Evolutionary conservation across 2,329 filamentous ascomycete genomes (phyloP), one percentile per base, ranked within the genome.

Genomic region (Pestalotiopsis fici): DNA sequence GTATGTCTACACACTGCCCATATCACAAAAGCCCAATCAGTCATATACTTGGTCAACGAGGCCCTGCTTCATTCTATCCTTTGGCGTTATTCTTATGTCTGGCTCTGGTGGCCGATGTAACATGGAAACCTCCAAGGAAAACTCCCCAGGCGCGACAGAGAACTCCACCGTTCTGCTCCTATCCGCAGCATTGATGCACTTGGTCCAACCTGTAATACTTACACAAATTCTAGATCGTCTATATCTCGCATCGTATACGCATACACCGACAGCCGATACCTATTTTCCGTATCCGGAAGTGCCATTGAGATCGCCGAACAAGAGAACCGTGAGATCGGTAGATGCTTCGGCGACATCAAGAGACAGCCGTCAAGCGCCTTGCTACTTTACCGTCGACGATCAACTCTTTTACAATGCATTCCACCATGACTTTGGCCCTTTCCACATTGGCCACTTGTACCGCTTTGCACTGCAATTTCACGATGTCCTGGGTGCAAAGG

Each of bases 381-480:
- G 93, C 78, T 99, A 98, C 83, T 99, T 99, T 81, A 95, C 94
- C 63, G 91, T 98, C 72, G 96, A 99, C 78, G 93, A 97, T 77
- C 91, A 86, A 54, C 90, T 99, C 57, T 87, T 97, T 59, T 99
- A 99, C 86, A 99, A 99, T 80, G 95, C 95, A 37, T 99, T 99
- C 82, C 95, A 98, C 82, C 95, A 97, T 76, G 96, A 99, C 82
- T 99, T 99, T 80, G 96, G 96, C 75, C 96, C 96, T 75, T 86
- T 99, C 68, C 96, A 99, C 83, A 97, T 99, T 73, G 96, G 96
- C 28, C 96, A 99, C 79, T 85, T 99, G 54, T 99, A 98, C 85
- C 90, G 96, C 70, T 99, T 98, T 79, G 95, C 96, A 4, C 93
- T 98, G 65, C 91, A 95, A 75, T 94, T 99, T 78, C 96, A 99